Base-by-base conservation (phyloP, 2,329 filamentous ascomycete genomes). In the Eutypa lata region DNA sequence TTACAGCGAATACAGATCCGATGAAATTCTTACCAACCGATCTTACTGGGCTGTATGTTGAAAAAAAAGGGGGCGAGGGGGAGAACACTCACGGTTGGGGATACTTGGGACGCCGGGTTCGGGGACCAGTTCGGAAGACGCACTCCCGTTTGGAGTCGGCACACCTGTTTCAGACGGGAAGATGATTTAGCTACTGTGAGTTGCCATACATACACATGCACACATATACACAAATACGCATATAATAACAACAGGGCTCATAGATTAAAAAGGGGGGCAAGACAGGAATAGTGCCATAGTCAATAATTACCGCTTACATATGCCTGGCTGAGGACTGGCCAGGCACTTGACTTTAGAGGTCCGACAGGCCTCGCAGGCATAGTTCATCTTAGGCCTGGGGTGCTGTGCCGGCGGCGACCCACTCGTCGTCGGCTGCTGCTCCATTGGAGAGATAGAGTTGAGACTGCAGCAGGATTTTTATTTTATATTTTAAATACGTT, bases 281-380 rank as follows among this genome's bases (percentile, higher is more conserved):
- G 26, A 22, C 19, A 26, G 26, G 24, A 8, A 18, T 18, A 37
- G 13, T 22, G n/a, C n/a, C n/a, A n/a, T n/a, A n/a, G n/a, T n/a
- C n/a, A n/a, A 24, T 22, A 55, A 60, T 58, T 70, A 82, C 80
- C 77, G 76, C 64, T 73, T 75, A 61, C 80, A 83, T 28, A 79
- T 76, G 11, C 73, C 73, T 3, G 72, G 66, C 58, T 77, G 74
- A 24, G 71, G 69, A 53, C 76, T 76, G 4, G 75, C 67, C 55
- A 75, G 74, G 57, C 80, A 83, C 52, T 76, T 80, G 21, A 81
- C 71, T 68, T 82, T 83, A 52, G 78, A 76, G 11, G 68, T 71
- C 50, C 80, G 70, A 56, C 80, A 83, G 2, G 78, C 76, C 64
- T 83, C 80, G 52, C 80, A 83, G 19, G 80, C 71, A 68, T 82